A percentile compares a stretch with the other conserved stretches of the same genome.
These are phyloP conservation scores for Clavispora phyllophila DNA, from an alignment of 805 yeast genomes.

Conservation along the genomic window DNA sequence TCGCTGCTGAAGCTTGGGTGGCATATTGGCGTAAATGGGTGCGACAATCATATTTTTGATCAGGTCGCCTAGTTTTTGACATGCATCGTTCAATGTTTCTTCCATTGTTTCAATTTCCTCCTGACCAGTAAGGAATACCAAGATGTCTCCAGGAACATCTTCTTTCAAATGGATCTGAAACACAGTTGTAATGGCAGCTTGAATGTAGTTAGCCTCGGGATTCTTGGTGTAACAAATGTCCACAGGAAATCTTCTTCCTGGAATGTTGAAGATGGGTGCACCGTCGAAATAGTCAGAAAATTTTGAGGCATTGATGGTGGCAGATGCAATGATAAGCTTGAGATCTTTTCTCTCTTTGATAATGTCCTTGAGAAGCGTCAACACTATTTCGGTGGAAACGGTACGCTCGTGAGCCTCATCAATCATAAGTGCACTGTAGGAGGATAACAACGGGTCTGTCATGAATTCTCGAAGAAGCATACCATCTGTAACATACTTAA, in stretches of 20 bases:
- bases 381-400: constrained; percentile 75
- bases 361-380: constrained; percentile 77
- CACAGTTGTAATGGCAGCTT: constrained; percentile 83
- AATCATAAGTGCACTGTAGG: constrained; percentile 80
- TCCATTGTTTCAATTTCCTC: constrained; percentile 88
- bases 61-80: constrained; percentile 53
- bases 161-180: constrained; percentile 74
- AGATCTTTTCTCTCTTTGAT: constrained; percentile 60
- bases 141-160: constrained; percentile 73
- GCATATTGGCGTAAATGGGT: constrained; percentile 89
- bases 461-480: constrained; percentile 83
- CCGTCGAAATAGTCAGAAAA: constrained; percentile 76
- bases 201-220: constrained; percentile 88
- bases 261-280: constrained; percentile 85
- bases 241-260: constrained; percentile 93
- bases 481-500: constrained; percentile 96
- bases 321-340: constrained; percentile 79
- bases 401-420: constrained; percentile 99
- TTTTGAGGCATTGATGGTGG: constrained; percentile 87
- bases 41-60: constrained; percentile 64
- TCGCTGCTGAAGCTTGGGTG: constrained; percentile 72
- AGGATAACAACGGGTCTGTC: constrained; percentile 61
- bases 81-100: constrained; percentile 64
- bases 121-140: constrained; percentile 92
- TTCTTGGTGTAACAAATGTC: constrained; percentile 75